Evolutionary conservation across 306 rosid genomes (phyloP).

Genomic region (Fragaria iinumae): DNA sequence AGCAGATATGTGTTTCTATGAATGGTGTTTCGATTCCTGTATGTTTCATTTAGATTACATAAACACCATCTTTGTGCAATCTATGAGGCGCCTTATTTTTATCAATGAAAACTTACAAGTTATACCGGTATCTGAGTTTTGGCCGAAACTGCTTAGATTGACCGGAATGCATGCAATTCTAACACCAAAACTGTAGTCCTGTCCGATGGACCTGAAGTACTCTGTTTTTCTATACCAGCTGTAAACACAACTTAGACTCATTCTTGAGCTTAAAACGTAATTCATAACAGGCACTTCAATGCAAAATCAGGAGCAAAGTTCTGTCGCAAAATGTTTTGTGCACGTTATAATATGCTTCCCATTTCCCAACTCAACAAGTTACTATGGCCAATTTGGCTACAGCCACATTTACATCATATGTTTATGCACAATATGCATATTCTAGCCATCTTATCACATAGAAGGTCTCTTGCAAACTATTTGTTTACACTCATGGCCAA

Average conservation of each 20-base stretch:
- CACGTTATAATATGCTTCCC: not conserved
- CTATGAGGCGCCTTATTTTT: not conserved
- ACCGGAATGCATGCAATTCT: not conserved
- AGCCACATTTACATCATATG: no score
- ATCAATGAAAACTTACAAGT: not conserved
- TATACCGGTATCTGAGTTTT: not conserved
- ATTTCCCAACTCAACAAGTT: not conserved
- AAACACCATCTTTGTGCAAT: not conserved
- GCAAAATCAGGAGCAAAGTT: not conserved
- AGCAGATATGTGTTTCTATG: not conserved
- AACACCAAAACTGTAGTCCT: not conserved
- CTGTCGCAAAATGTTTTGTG: not conserved
- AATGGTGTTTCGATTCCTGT: not conserved
- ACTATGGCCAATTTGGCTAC: not conserved
- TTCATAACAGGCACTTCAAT: not conserved
- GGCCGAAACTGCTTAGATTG: not conserved
- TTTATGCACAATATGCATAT: no score
- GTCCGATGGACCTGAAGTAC: not conserved
- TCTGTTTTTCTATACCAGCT: not conserved
- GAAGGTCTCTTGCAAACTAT: constrained; percentile 8
- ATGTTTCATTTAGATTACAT: not conserved
- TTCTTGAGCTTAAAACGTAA: not conserved
- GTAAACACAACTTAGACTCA: not conserved
- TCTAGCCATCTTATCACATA: no score
- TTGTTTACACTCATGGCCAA: constrained; percentile 10